phyloP scores from a whole-genome alignment of 2,329 filamentous ascomycete species.

The Phialophora tarda region DNA sequence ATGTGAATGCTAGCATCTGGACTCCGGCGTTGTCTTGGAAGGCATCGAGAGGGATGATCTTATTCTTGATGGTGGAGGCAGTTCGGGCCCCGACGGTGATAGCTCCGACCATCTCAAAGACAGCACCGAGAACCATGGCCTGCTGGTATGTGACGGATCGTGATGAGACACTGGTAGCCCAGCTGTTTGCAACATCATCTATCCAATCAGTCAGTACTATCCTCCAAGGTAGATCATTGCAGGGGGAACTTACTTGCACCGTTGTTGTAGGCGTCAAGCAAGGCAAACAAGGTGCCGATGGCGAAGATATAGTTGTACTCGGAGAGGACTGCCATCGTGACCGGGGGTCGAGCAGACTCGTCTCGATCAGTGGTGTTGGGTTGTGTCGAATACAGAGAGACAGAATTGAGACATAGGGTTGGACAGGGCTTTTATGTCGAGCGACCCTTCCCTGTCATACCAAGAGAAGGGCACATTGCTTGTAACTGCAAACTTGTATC shows the following conservation, averaged over 20 bases:
- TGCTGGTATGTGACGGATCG: slow-evolving; percentile 73
- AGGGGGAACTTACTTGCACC: slow-evolving; percentile 68
- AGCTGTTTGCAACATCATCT: slow-evolving; percentile 85
- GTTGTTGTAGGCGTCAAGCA: slow-evolving; percentile 79
- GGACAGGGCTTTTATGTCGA: slow-evolving; percentile 15
- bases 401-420: neutral
- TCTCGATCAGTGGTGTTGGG: neutral
- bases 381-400: slow-evolving; percentile 2
- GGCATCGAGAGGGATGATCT: slow-evolving; percentile 67
- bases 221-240: neutral
- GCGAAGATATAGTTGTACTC: slow-evolving; percentile 74
- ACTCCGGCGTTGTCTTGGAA: slow-evolving; percentile 68
- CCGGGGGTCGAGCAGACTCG: neutral
- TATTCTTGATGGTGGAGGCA: slow-evolving; percentile 79
- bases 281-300: slow-evolving; percentile 76
- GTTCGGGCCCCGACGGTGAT: slow-evolving; percentile 71
- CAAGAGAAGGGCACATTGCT: neutral
- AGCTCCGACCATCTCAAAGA: slow-evolving; percentile 73
- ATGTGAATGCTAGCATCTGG: slow-evolving; percentile 71
- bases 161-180: slow-evolving; percentile 82
- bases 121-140: slow-evolving; percentile 68
- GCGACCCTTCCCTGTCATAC: neutral
- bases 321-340: slow-evolving; percentile 24
- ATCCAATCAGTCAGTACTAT: slow-evolving; percentile 8
- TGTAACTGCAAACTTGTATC: neutral